Evolutionary conservation across 140 eudicot genomes (phyloP).

Genomic region (Anethum foeniculum): DNA sequence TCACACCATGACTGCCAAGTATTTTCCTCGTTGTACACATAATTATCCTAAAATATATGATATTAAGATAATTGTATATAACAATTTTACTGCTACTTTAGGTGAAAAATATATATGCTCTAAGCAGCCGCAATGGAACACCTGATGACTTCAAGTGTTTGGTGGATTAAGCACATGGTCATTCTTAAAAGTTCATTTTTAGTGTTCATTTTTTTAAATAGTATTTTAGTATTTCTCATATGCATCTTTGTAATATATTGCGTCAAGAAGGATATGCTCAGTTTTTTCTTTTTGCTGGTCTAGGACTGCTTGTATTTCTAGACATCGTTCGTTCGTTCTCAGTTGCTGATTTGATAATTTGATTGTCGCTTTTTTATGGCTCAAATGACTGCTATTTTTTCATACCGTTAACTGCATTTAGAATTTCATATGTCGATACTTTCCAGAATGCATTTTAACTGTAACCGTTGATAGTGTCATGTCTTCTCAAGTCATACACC

Average conservation of each 20-base stretch:
- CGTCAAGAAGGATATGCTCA: no score
- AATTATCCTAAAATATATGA: background rate
- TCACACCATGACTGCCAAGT: background rate
- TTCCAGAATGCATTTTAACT: background rate
- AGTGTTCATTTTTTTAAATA: background rate
- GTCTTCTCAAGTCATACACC: background rate
- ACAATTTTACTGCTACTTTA: constrained; percentile 20
- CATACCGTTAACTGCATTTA: constrained; percentile 45
- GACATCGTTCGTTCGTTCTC: no score
- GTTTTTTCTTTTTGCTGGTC: constrained; percentile 14
- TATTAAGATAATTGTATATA: background rate
- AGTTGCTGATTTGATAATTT: no score
- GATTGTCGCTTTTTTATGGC: no score
- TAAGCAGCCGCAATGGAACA: constrained; percentile 32
- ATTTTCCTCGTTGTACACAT: background rate
- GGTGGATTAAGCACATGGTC: constrained; percentile 98
- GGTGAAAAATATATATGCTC: constrained; percentile 61
- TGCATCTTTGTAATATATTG: no score
- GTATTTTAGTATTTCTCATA: no score
- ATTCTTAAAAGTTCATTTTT: constrained; percentile 1
- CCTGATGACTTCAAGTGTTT: constrained; percentile 85
- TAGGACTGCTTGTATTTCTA: no score
- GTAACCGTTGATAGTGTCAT: background rate
- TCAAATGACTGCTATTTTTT: constrained; percentile 62
- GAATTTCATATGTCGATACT: background rate